These are phyloP conservation scores for Boletus rubescentipes DNA, from an alignment of 768 basidiomycete species.

Conservation along the genomic window DNA sequence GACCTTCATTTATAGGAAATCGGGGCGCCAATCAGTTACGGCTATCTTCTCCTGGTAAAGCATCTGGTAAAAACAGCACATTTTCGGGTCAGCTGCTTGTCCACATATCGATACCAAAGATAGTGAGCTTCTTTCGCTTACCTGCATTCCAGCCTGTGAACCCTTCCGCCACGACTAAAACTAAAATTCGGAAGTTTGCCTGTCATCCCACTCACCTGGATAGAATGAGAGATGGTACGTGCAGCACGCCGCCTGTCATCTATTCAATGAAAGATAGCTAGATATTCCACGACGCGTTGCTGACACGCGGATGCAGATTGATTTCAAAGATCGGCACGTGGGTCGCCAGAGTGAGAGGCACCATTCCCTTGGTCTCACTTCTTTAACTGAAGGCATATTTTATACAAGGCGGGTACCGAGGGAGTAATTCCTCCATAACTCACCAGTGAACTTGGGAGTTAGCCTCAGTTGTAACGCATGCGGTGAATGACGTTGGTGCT, in stretches of 20 bases:
- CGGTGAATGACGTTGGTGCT: not conserved
- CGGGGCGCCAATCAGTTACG: not conserved
- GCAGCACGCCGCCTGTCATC: not conserved
- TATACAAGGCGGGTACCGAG: not conserved
- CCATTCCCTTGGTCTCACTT: not conserved
- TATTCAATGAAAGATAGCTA: not conserved
- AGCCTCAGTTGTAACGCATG: not conserved
- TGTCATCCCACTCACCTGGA: not conserved
- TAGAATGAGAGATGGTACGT: not conserved
- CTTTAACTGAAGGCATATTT: not conserved
- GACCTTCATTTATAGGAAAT: not conserved
- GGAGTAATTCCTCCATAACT: not conserved
- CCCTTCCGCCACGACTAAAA: not conserved
- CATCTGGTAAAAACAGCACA: not conserved
- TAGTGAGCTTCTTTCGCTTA: constrained; percentile 6
- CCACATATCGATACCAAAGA: not conserved
- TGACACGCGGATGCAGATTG: not conserved
- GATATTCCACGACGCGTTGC: not conserved
- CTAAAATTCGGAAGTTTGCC: not conserved
- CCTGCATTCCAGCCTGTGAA: constrained; percentile 1
- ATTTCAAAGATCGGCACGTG: not conserved
- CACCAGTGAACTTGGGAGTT: not conserved
- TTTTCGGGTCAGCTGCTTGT: not conserved
- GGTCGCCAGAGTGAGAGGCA: not conserved
- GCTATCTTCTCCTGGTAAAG: not conserved